A percentile compares a stretch with the other conserved stretches of the same genome.
Evolutionary conservation across 2,329 filamentous ascomycete genomes (phyloP).

Genomic region (Lasiodiplodia sp.): DNA sequence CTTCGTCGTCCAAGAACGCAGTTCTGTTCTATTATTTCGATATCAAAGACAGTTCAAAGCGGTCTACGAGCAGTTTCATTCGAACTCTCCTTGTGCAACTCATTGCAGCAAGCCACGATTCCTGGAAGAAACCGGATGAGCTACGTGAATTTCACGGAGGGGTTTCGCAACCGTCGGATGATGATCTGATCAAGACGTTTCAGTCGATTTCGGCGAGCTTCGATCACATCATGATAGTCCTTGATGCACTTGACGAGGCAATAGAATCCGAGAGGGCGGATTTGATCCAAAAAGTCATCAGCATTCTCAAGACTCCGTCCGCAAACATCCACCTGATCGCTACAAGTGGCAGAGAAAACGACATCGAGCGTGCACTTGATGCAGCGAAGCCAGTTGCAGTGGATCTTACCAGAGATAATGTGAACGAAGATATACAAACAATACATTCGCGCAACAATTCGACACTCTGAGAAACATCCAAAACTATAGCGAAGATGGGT

Average conservation of each 20-base stretch:
- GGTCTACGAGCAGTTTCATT: background rate
- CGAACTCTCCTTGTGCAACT: too few species aligned
- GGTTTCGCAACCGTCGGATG: too few species aligned
- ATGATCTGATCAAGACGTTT: too few species aligned
- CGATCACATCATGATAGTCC: too few species aligned
- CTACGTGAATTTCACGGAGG: too few species aligned
- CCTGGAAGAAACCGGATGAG: too few species aligned
- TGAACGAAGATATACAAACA: background rate
- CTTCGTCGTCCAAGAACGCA: background rate
- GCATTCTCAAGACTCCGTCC: background rate
- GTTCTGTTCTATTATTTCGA: background rate
- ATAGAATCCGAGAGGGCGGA: background rate
- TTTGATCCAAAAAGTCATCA: background rate
- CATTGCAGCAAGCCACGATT: too few species aligned
- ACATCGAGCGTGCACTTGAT: background rate
- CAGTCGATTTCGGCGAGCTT: too few species aligned
- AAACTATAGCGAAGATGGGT: background rate
- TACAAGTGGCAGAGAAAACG: background rate
- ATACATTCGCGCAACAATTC: background rate
- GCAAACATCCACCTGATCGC: background rate
- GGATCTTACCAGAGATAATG: too few species aligned
- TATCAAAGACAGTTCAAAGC: background rate
- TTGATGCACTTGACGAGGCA: too few species aligned
- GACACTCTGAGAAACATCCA: background rate
- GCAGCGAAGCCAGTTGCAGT: too few species aligned